Evolutionary conservation across 2,329 filamentous ascomycete genomes (phyloP).

Genomic region (Fusarium continuum): DNA sequence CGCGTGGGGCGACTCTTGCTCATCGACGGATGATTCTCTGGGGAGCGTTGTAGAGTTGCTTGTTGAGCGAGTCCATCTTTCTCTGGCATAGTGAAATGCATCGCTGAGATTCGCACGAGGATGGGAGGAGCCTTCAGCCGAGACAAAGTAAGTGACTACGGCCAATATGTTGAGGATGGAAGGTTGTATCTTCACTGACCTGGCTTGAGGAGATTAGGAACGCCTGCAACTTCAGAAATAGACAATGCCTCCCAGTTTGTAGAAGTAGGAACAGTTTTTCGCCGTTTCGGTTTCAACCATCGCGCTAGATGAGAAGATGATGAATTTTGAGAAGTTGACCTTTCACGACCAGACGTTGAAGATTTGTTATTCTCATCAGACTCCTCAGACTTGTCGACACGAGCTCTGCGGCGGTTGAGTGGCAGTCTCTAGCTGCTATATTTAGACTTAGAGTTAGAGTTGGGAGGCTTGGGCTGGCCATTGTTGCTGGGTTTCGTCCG

Average conservation of each 20-base stretch:
- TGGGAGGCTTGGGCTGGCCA: neutral
- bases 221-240: neutral
- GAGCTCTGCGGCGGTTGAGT: conserved; percentile 19
- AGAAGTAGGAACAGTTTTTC: conserved; percentile 11
- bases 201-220: conserved; percentile 1
- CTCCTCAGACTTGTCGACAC: conserved; percentile 2
- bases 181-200: neutral
- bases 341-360: neutral
- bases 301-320: conserved; percentile 7
- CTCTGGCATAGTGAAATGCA: conserved; percentile 43
- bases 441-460: neutral
- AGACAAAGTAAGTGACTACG: neutral
- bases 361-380: neutral
- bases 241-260: conserved; percentile 1
- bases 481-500: neutral
- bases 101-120: conserved; percentile 45
- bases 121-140: neutral
- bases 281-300: conserved; percentile 28
- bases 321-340: conserved; percentile 16
- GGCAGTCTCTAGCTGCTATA: conserved; percentile 24
- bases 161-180: neutral
- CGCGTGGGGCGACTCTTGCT: neutral
- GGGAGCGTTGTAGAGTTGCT: neutral
- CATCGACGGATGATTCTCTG: no score
- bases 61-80: conserved; percentile 37